Conservation (phyloP, 2,329 filamentous ascomycete genomes). For the Ophiostoma sp. region DNA sequence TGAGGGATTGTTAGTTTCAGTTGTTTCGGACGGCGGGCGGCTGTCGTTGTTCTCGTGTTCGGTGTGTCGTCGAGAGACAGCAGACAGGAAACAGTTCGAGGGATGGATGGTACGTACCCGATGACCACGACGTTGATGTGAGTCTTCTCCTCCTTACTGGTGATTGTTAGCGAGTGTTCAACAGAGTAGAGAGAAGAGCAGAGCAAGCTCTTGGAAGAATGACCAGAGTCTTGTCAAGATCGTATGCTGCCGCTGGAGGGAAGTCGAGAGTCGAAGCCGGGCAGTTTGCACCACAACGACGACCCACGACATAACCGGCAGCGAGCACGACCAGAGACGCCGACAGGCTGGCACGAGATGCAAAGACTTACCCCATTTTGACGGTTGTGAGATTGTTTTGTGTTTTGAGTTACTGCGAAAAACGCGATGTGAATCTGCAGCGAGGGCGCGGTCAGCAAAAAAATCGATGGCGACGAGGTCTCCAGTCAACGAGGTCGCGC, state of each 20-base stretch:
- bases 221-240: background rate
- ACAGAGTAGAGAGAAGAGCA: background rate
- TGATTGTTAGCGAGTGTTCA: conserved; percentile 27
- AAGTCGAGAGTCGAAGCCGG: background rate
- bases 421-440: conserved; percentile 22
- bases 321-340: background rate
- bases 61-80: conserved; percentile 3
- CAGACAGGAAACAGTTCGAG: background rate
- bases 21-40: background rate
- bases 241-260: background rate
- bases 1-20: conserved; percentile 31
- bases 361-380: conserved; percentile 21
- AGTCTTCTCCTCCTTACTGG: conserved; percentile 88
- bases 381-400: conserved; percentile 18
- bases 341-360: background rate
- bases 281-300: background rate
- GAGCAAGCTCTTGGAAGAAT: background rate
- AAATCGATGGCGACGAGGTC: conserved; percentile 17
- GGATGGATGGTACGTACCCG: conserved; percentile 21
- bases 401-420: conserved; percentile 7
- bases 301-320: conserved; percentile 1
- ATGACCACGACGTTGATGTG: conserved; percentile 71
- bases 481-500: conserved; percentile 3
- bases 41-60: background rate
- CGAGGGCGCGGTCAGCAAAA: conserved; percentile 13